Conservation (phyloP, 495 filamentous ascomycete genomes). For the Annulohypoxylon stygium region DNA sequence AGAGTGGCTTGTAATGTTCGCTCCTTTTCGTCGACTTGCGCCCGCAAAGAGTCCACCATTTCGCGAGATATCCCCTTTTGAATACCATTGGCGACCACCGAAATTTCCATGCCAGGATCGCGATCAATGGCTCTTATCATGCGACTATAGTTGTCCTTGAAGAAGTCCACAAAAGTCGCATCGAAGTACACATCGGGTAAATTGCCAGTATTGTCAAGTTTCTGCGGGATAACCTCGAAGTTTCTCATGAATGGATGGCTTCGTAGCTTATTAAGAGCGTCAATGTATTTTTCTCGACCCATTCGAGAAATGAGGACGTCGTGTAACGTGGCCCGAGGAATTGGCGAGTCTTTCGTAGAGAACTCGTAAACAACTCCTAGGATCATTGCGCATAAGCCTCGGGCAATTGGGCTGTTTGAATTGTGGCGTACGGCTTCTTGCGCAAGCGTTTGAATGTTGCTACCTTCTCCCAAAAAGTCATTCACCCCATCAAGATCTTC, state of each 20-base stretch:
- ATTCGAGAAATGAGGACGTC: slow-evolving; percentile 82
- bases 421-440: slow-evolving; percentile 70
- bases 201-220: slow-evolving; percentile 64
- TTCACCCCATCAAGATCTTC: slow-evolving; percentile 93
- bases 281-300: slow-evolving; percentile 89
- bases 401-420: slow-evolving; percentile 74
- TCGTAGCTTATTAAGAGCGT: slow-evolving; percentile 82
- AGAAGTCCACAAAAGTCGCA: slow-evolving; percentile 87
- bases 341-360: slow-evolving; percentile 94
- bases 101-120: slow-evolving; percentile 87
- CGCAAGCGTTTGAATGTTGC: slow-evolving; percentile 86
- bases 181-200: slow-evolving; percentile 91
- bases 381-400: slow-evolving; percentile 85
- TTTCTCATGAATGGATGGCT: slow-evolving; percentile 87
- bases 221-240: slow-evolving; percentile 87
- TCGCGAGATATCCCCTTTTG: slow-evolving; percentile 87
- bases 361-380: slow-evolving; percentile 96
- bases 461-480: slow-evolving; percentile 95
- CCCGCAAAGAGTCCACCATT: slow-evolving; percentile 83
- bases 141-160: slow-evolving; percentile 94
- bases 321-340: slow-evolving; percentile 85
- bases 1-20: slow-evolving; percentile 76
- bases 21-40: slow-evolving; percentile 79
- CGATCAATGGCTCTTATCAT: slow-evolving; percentile 89
- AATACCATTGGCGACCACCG: slow-evolving; percentile 79